Base-by-base conservation (phyloP, 371 early-diverging fungal species). In the Catenaria anguillulae region DNA sequence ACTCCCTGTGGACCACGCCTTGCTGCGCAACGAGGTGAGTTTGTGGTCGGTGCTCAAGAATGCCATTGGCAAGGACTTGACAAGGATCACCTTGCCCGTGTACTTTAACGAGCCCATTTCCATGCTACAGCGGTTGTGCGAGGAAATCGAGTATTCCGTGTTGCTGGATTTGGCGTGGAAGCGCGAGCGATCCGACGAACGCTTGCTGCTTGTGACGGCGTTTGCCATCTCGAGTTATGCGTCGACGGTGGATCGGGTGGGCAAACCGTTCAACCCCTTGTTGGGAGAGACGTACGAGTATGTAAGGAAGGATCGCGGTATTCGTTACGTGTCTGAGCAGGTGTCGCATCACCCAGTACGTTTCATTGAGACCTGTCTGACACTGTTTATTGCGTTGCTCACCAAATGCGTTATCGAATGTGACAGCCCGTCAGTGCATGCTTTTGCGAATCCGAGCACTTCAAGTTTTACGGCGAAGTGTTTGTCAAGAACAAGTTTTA, bases 251-350 rank as follows among this genome's bases (percentile, higher is more conserved):
- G 85, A 85, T 0, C 75, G 91, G 55, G 76, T 80, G 12, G 80
- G 81, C 55, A 91, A 91, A 71, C 91, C 91, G 0, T 91, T 91
- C 74, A 91, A 91, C 72, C 90, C 91, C 2, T 70, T 91, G 60
- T 70, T 89, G 68, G 91, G 91, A 36, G 91, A 90, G 68, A 90
- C 91, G 0, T 90, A 77, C 66, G 91, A 90, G 74, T 80, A 85
- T 62, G 84, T 87, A 34, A 72, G 82, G n/a, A 72, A 77, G n/a
- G 90, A 90, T 64, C 83, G 82, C 64, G 67, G 74, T 66, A 88
- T 75, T 68, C 74, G 90, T 33, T 88, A 86, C 65, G 61, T 90
- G 31, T 83, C 87, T 0, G 91, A 90, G 70, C 90, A 90, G 69
- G 90, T 90, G 19, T 75, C 76, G 59, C 91, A 90, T 66, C 91